Base-by-base conservation (phyloP, 441 rosid species). In the Jatropha multifida region DNA sequence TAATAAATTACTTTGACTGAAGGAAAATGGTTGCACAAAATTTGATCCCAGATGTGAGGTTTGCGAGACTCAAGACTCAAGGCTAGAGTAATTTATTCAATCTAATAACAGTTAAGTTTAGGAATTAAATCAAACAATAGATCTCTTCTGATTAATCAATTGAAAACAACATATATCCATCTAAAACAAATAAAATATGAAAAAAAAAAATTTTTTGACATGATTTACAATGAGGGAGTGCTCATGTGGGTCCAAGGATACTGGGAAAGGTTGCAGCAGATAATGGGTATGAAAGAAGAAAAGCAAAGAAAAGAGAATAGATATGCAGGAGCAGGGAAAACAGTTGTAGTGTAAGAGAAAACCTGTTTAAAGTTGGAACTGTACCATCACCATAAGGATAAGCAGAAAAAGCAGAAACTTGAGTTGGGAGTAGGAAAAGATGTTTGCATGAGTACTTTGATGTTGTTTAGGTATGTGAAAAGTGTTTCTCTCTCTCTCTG, bases 1-100 rank as follows among this genome's bases (percentile, higher is more conserved):
- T 32, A 20, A 60, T 60, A 40, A 41, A 65, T 17, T 42, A n/a
- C 60, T 59, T 5, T 59, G 3, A 68, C 44, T 32, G 1, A 1
- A 61, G 15, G 49, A 40, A 74, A 63, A 37, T 64, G 26, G 40
- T 5, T 74, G 23, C 59, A 68, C 44, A 41, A 23, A 72, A 61
- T 44, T 26, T 18, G 61, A 27, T 32, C 32, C 32, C 32, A 32
- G 32, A 15, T 27, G 15, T 27, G 42, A 60, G 32, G 41, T 61
- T 62, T 44, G 32, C 26, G 3, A 9, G 49, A 10, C 51, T 70
- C 42, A 32, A n/a, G 46, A 10, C 51, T 70, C 42, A 32, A n/a
- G 46, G 37, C 26, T 18, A 7, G 27, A 7, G 5, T 56, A 46
- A 37, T 49, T 18, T 32, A 61, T 61, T 10, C 37, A 17, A 32